A percentile compares a stretch with the other conserved stretches of the same genome.
Conservation (phyloP, 768 basidiomycete genomes). For the Pleurotus platypus region DNA sequence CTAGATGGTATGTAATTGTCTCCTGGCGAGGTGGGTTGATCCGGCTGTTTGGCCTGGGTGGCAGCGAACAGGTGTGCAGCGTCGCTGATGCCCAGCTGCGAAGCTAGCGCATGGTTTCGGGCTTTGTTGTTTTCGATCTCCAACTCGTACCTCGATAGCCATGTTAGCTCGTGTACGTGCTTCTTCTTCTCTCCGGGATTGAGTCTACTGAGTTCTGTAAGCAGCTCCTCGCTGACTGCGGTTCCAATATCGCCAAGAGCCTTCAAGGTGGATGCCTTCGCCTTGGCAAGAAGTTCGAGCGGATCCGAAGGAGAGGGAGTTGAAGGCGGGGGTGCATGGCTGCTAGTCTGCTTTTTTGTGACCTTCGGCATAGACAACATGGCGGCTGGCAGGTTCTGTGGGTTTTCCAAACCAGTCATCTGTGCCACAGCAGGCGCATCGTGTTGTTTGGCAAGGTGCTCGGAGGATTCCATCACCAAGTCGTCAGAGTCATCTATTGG, state of each 20-base stretch:
- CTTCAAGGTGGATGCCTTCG: not conserved
- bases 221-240: not conserved
- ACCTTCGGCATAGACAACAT: not conserved
- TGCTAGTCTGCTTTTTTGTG: not conserved
- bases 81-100: too few species aligned
- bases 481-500: too few species aligned
- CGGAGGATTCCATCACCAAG: too few species aligned
- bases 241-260: not conserved
- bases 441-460: too few species aligned
- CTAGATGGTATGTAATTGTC: too few species aligned
- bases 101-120: not conserved
- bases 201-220: not conserved
- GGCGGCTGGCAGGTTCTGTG: not conserved
- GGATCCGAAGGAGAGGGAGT: not conserved
- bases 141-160: not conserved
- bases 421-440: too few species aligned
- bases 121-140: not conserved
- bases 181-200: not conserved
- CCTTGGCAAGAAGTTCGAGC: not conserved
- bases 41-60: too few species aligned
- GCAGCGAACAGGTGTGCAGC: too few species aligned
- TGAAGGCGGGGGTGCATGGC: not conserved
- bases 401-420: not conserved
- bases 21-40: too few species aligned
- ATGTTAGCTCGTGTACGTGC: not conserved